phyloP scores from a whole-genome alignment of 495 filamentous ascomycete genomes.

The Cladorrhinum samala region DNA sequence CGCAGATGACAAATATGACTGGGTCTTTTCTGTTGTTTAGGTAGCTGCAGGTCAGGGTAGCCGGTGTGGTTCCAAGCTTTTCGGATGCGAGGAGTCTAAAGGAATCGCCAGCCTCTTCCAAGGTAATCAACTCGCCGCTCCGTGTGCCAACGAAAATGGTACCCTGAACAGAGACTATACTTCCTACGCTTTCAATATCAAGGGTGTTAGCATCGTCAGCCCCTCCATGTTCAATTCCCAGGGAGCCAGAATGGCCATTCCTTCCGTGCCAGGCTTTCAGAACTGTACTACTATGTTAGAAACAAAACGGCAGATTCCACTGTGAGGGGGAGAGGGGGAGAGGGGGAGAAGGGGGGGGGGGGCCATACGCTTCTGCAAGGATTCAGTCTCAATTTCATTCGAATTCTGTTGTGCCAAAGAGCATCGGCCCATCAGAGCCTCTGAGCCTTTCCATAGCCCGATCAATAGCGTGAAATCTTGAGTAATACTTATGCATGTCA shows the following conservation, averaged over 20 bases:
- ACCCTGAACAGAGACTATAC: slow-evolving; percentile 22
- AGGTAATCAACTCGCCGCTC: slow-evolving; percentile 38
- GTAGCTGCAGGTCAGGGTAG: slow-evolving; percentile 14
- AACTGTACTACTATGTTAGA: too few relatives aligned
- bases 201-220: too few relatives aligned
- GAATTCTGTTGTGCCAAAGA: slow-evolving; percentile 9
- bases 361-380: slow-evolving; percentile 17
- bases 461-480: slow-evolving; percentile 23
- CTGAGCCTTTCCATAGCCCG: slow-evolving; percentile 23
- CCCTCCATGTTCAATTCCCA: too few relatives aligned
- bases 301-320: too few relatives aligned
- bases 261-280: too few relatives aligned
- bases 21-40: slow-evolving; percentile 1
- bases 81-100: slow-evolving; percentile 11
- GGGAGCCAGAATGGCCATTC: too few relatives aligned
- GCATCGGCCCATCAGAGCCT: slow-evolving; percentile 23
- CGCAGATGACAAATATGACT: slow-evolving; percentile 25
- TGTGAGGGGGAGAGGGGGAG: too few relatives aligned
- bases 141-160: slow-evolving; percentile 36
- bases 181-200: slow-evolving; percentile 29
- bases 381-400: neutral
- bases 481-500: slow-evolving; percentile 33
- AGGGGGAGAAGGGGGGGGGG: neutral
- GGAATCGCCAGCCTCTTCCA: slow-evolving; percentile 7
- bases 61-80: slow-evolving; percentile 24